A percentile compares a stretch with the other conserved stretches of the same genome.
These are phyloP conservation scores for Ganoderma multipileum DNA, from an alignment of 1,284 basidiomycete species.

Conservation along the genomic window DNA sequence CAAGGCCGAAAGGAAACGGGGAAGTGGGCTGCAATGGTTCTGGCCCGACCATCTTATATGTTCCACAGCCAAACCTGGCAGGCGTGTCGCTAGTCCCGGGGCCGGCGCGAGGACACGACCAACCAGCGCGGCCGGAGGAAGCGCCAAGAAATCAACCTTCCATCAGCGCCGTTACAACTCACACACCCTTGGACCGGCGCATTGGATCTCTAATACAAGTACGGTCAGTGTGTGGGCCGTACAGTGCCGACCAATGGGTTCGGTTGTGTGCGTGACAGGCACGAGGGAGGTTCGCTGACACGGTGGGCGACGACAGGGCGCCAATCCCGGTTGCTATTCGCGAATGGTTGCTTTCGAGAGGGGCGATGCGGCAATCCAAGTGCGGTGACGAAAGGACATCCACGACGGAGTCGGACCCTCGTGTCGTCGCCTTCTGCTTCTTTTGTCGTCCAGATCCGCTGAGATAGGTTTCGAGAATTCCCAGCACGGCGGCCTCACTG, in stretches of 20 bases:
- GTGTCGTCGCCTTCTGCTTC: not conserved
- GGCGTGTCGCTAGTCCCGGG: not conserved
- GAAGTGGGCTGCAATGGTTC: constrained; percentile 11
- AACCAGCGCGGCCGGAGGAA: not conserved
- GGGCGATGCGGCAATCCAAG: not conserved
- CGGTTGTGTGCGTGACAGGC: not conserved
- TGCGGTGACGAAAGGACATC: not conserved
- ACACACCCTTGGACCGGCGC: not conserved
- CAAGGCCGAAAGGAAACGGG: constrained; percentile 12
- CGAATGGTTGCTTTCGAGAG: not conserved
- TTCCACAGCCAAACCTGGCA: not conserved
- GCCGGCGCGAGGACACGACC: not conserved
- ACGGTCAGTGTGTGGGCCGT: not conserved
- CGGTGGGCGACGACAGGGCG: not conserved
- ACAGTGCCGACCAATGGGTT: not conserved
- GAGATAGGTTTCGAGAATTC: not conserved
- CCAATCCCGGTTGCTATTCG: not conserved
- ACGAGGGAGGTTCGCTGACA: not conserved
- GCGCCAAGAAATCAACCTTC: not conserved
- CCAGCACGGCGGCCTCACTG: not conserved
- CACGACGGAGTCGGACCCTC: not conserved
- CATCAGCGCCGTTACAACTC: not conserved
- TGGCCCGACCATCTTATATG: constrained; percentile 3
- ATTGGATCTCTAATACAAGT: not conserved
- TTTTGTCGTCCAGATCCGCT: too few species aligned